A percentile compares a stretch with the other conserved stretches of the same genome.
Conservation (phyloP, 2,329 filamentous ascomycete species). For the Nothopassalora personata region DNA sequence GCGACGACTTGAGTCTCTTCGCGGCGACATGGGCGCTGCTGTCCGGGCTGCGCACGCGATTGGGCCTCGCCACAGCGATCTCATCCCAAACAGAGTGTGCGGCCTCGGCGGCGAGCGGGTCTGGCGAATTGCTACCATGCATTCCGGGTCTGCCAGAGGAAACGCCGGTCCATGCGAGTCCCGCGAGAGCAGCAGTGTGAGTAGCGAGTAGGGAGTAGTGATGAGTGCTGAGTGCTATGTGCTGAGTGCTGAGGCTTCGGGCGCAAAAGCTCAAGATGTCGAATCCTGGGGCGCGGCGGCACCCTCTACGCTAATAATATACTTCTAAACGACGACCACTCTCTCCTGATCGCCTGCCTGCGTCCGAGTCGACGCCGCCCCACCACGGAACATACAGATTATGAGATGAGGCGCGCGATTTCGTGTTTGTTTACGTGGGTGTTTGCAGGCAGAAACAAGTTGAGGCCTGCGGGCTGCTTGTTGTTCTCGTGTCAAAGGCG, state of each 20-base stretch:
- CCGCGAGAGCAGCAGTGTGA: background rate
- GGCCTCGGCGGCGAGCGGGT: constrained; percentile 16
- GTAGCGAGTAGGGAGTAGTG: background rate
- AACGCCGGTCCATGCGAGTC: background rate
- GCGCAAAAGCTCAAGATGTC: constrained; percentile 2
- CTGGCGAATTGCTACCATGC: constrained; percentile 29
- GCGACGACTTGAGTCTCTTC: constrained; percentile 12
- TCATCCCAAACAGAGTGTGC: constrained; percentile 9
- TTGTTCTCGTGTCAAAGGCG: background rate
- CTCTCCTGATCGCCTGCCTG: background rate
- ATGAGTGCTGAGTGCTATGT: background rate
- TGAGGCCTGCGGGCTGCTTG: background rate
- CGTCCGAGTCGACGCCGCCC: background rate
- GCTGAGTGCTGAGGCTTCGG: background rate
- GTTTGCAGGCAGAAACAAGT: background rate
- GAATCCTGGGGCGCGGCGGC: background rate
- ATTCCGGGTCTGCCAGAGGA: constrained; percentile 20
- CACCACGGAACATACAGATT: background rate
- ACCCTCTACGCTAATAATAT: background rate
- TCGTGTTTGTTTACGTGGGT: background rate
- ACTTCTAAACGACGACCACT: background rate
- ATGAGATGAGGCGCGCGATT: background rate
- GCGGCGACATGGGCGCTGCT: constrained; percentile 2
- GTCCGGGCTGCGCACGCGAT: constrained; percentile 8
- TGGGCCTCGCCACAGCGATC: constrained; percentile 1